Evolutionary conservation across 176 grass and related monocot genomes (phyloP).

Genomic region (Urochloa ruziziensis): DNA sequence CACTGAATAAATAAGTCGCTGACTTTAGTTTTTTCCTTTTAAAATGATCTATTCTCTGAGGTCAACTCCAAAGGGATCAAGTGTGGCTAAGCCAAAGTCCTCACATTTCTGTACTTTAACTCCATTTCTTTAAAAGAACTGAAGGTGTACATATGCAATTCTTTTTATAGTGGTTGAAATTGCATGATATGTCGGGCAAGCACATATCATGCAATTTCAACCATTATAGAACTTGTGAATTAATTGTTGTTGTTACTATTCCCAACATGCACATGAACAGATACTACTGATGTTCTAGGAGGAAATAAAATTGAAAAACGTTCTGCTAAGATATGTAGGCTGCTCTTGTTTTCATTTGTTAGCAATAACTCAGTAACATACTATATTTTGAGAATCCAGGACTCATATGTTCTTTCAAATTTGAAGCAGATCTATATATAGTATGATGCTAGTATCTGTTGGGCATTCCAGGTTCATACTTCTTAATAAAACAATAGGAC

Average conservation of each 20-base stretch:
- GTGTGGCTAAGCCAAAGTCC: not conserved
- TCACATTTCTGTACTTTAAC: not conserved
- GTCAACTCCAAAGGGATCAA: not conserved
- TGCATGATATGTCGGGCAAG: not conserved
- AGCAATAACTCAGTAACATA: no score
- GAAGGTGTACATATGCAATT: not conserved
- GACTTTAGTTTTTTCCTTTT: not conserved
- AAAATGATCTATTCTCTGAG: not conserved
- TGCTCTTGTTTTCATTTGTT: not conserved
- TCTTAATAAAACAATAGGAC: not conserved
- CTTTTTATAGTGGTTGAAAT: not conserved
- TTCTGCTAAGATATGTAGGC: not conserved
- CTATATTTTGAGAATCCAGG: not conserved
- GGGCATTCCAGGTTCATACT: not conserved
- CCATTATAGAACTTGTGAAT: not conserved
- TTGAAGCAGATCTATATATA: not conserved
- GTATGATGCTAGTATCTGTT: not conserved
- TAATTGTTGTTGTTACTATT: not conserved
- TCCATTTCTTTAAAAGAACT: not conserved
- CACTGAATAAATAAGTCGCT: not conserved
- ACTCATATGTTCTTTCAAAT: not conserved
- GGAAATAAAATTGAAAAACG: not conserved
- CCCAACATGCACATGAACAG: not conserved
- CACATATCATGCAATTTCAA: no score
- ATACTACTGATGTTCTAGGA: not conserved